Evolutionary conservation across 2,329 filamentous ascomycete species (phyloP).

Genomic region (Orbilia oligospora): DNA sequence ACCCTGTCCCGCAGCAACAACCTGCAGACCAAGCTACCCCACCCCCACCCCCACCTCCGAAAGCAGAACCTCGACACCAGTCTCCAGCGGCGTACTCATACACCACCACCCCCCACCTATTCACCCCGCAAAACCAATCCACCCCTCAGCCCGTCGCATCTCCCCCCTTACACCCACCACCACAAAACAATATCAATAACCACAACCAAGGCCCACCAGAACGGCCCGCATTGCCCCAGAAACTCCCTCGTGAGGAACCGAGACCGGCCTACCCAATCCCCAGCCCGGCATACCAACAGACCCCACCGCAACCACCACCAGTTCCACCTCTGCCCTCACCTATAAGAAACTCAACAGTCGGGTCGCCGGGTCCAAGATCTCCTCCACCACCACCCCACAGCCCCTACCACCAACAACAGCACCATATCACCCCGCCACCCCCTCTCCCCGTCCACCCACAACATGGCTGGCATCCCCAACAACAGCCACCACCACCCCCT

Average conservation of each 20-base stretch:
- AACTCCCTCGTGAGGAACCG: conserved; percentile 34
- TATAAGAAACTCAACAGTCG: conserved; percentile 37
- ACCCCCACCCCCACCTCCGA: conserved; percentile 52
- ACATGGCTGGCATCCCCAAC: conserved; percentile 65
- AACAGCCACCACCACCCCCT: conserved; percentile 13
- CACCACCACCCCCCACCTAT: conserved; percentile 62
- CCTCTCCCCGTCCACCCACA: conserved; percentile 61
- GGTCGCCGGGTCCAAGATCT: conserved; percentile 44
- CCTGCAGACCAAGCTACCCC: conserved; percentile 62
- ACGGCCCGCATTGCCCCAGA: conserved; percentile 47
- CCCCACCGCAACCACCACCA: conserved; percentile 63
- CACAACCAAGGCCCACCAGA: conserved; percentile 43
- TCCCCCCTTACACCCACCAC: conserved; percentile 61
- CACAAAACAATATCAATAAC: conserved; percentile 61
- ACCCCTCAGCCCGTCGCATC: conserved; percentile 61
- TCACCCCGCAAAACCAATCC: conserved; percentile 64
- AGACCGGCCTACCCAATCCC: background rate
- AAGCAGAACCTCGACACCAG: conserved; percentile 27
- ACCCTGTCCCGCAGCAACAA: conserved; percentile 65
- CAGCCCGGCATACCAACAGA: conserved; percentile 57
- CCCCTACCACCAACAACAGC: conserved; percentile 40
- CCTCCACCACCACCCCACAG: conserved; percentile 63
- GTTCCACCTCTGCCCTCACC: conserved; percentile 63
- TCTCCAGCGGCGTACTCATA: conserved; percentile 42
- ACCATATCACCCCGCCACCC: conserved; percentile 39